Conservation (phyloP, 441 rosid genomes). For the Gossypium lobatum region DNA sequence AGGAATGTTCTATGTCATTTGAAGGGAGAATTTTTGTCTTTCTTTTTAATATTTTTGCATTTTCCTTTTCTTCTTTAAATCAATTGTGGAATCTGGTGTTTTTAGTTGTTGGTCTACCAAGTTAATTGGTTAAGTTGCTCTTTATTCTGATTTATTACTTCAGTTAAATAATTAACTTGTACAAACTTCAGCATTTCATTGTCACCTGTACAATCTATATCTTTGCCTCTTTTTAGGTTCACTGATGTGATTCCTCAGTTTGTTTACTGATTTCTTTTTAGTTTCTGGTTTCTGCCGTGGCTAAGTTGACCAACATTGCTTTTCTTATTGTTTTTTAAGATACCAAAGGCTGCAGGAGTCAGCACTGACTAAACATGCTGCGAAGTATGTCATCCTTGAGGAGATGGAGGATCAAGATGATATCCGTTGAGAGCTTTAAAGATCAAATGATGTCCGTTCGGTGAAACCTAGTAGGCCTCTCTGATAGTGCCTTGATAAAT, state of each 20-base stretch:
- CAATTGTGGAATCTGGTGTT: not conserved
- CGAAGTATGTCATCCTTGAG: slow-evolving; percentile 81
- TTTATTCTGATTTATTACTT: not conserved
- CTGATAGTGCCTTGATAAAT: not conserved
- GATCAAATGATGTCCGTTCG: not conserved
- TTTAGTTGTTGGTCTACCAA: not conserved
- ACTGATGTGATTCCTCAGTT: not conserved
- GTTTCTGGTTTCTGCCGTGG: not conserved
- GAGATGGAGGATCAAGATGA: slow-evolving; percentile 66
- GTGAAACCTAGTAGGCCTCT: not conserved
- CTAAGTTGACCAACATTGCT: not conserved
- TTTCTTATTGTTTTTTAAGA: slow-evolving; percentile 27
- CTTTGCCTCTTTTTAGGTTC: not conserved
- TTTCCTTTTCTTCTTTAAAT: not conserved
- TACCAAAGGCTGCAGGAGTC: slow-evolving; percentile 59
- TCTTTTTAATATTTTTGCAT: not conserved
- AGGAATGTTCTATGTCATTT: not conserved
- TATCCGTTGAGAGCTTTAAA: slow-evolving; percentile 20
- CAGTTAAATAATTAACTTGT: not conserved
- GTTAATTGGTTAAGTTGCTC: not conserved
- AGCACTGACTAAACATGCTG: slow-evolving; percentile 26
- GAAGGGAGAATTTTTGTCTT: not conserved
- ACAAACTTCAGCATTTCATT: not conserved
- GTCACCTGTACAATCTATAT: not conserved
- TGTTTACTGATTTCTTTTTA: not conserved